A percentile compares a stretch with the other conserved stretches of the same genome.
phyloP scores from a whole-genome alignment of 1,139 yeast species.

The Sugiyamaella grinbergsii region DNA sequence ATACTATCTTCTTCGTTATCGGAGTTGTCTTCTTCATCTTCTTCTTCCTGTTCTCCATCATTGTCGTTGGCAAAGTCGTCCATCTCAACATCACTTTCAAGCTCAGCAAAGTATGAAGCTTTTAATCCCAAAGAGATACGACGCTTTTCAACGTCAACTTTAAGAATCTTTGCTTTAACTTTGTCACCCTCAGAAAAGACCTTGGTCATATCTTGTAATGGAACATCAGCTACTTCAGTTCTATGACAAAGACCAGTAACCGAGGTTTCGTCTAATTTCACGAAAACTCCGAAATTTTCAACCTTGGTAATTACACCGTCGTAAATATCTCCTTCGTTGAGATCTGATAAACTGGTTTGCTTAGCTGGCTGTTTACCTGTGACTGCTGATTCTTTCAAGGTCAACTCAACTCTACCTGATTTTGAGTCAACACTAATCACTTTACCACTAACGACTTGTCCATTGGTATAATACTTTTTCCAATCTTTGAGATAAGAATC shows the following conservation, averaged over 20 bases:
- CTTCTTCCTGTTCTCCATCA: constrained; percentile 38
- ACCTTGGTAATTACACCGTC: constrained; percentile 77
- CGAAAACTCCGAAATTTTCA: constrained; percentile 89
- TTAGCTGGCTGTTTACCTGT: constrained; percentile 53
- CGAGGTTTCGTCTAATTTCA: constrained; percentile 70
- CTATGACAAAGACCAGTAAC: constrained; percentile 88
- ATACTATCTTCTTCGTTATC: constrained; percentile 35
- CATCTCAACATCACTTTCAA: constrained; percentile 40
- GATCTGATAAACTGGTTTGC: constrained; percentile 48
- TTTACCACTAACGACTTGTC: constrained; percentile 78
- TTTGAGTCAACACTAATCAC: constrained; percentile 57
- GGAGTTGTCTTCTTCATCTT: constrained; percentile 37
- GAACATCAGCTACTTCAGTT: constrained; percentile 77
- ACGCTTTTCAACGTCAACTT: constrained; percentile 62
- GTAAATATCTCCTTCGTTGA: constrained; percentile 65
- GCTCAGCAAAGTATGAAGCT: constrained; percentile 76
- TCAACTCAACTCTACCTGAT: constrained; percentile 63
- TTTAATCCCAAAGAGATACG: constrained; percentile 89
- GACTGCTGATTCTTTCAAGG: constrained; percentile 81
- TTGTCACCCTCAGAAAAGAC: constrained; percentile 86
- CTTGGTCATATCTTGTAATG: constrained; percentile 53
- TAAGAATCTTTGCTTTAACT: constrained; percentile 79
- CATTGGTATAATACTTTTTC: constrained; percentile 71
- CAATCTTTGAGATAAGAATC: constrained; percentile 84
- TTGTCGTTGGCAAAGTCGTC: constrained; percentile 38